These are phyloP conservation scores for Phallus indusiatus DNA, from an alignment of 768 basidiomycete species.

Conservation along the genomic window DNA sequence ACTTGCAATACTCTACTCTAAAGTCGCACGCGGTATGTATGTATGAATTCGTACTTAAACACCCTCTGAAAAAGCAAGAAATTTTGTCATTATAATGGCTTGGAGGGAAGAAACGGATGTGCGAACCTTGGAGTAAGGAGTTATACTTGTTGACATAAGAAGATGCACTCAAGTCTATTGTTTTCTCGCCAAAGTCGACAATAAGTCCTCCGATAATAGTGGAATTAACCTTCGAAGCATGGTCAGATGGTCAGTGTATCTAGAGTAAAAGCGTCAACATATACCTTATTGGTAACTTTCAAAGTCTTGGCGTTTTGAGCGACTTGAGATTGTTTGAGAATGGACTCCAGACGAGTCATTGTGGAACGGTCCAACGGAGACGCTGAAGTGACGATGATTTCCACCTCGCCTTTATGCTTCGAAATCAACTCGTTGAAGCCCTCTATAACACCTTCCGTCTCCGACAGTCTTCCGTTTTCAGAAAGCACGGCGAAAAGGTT, in stretches of 20 bases:
- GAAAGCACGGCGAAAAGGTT: slow-evolving; percentile 85
- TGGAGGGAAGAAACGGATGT: neutral
- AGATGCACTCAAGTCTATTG: slow-evolving; percentile 90
- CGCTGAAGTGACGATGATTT: slow-evolving; percentile 86
- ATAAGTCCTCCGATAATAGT: slow-evolving; percentile 85
- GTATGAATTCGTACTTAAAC: neutral
- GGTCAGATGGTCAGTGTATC: neutral
- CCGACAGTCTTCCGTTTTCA: slow-evolving; percentile 84
- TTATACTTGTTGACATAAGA: slow-evolving; percentile 95
- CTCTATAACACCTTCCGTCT: slow-evolving; percentile 79
- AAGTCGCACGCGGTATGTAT: neutral
- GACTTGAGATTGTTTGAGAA: slow-evolving; percentile 78
- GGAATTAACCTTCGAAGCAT: slow-evolving; percentile 66
- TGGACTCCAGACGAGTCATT: slow-evolving; percentile 67
- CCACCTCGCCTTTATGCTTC: slow-evolving; percentile 87
- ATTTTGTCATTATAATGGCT: neutral
- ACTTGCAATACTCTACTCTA: too few relatives aligned
- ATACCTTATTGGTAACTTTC: slow-evolving; percentile 86
- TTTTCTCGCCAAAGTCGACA: slow-evolving; percentile 97
- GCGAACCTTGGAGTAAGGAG: slow-evolving; percentile 71
- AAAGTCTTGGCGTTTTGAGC: slow-evolving; percentile 82
- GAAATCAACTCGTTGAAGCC: slow-evolving; percentile 87
- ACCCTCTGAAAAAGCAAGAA: neutral
- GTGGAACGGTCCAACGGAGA: slow-evolving; percentile 68
- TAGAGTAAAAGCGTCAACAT: neutral